Conservation (phyloP, 2,329 filamentous ascomycete species). For the Paecilomyces sp. region DNA sequence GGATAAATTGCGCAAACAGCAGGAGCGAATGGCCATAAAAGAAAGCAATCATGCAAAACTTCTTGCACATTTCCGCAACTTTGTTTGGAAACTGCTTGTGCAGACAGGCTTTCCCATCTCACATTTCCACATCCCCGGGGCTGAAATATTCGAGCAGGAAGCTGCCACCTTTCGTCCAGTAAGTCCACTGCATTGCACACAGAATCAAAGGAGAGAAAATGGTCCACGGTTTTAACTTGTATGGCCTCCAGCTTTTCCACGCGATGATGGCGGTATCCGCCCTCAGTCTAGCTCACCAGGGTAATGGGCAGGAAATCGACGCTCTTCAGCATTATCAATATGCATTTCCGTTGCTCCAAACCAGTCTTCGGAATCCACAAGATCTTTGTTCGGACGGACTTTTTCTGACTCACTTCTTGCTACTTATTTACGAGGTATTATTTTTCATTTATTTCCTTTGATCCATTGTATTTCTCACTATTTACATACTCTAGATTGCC, state of each 20-base stretch:
- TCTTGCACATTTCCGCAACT: constrained; percentile 32
- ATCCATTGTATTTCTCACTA: background rate
- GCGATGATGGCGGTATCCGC: constrained; percentile 54
- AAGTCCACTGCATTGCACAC: constrained; percentile 18
- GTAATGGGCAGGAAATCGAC: constrained; percentile 40
- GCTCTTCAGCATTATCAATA: constrained; percentile 50
- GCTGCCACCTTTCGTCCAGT: constrained; percentile 46
- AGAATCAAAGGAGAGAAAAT: background rate
- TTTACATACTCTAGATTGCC: constrained; percentile 31
- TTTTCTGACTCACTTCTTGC: constrained; percentile 50
- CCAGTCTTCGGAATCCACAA: constrained; percentile 36
- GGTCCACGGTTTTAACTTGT: constrained; percentile 4
- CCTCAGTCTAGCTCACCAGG: constrained; percentile 43
- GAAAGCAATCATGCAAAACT: constrained; percentile 24
- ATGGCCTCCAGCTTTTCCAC: constrained; percentile 41
- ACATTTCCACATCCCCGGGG: constrained; percentile 22
- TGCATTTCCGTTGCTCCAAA: constrained; percentile 43
- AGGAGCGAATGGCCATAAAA: constrained; percentile 14
- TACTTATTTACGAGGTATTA: constrained; percentile 47
- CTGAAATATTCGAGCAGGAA: constrained; percentile 40
- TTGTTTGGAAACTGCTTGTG: constrained; percentile 35
- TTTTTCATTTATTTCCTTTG: constrained; percentile 12
- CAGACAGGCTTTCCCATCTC: constrained; percentile 14
- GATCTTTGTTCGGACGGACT: constrained; percentile 50
- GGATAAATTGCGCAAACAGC: constrained; percentile 10